These are phyloP conservation scores for Conticribra weissflogii DNA, from an alignment of 108 stramenopile genomes.

Conservation along the genomic window DNA sequence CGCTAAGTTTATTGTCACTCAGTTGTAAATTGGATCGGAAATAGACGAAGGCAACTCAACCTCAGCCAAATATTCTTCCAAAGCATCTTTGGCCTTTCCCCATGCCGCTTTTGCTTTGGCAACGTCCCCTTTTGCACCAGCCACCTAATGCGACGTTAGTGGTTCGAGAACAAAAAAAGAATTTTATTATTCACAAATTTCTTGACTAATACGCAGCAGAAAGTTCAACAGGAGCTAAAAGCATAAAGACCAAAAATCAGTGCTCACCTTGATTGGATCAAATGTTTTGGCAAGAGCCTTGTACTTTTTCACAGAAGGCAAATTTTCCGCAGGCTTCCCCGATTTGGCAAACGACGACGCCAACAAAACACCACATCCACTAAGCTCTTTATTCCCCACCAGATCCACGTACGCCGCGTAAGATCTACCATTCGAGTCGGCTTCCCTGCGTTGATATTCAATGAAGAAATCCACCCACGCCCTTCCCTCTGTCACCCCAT, in stretches of 20 bases:
- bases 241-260: too few species aligned
- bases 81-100: conserved; percentile 32
- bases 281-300: conserved; percentile 41
- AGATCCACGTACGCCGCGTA: conserved; percentile 62
- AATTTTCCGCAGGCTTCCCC: conserved; percentile 59
- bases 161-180: too few species aligned
- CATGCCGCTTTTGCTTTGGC: conserved; percentile 49
- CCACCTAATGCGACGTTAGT: too few species aligned
- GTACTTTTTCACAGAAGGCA: conserved; percentile 52
- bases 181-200: too few species aligned
- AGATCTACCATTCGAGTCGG: conserved; percentile 51
- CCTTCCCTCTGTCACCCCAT: conserved; percentile 41
- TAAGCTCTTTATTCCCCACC: conserved; percentile 32
- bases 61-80: conserved; percentile 42
- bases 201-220: too few species aligned
- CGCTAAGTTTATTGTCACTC: too few species aligned
- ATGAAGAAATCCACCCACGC: conserved; percentile 67
- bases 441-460: conserved; percentile 47
- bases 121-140: conserved; percentile 55
- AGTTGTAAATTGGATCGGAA: conserved; percentile 48
- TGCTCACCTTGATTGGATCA: conserved; percentile 51
- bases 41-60: conserved; percentile 50
- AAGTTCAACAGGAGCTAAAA: too few species aligned
- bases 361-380: conserved; percentile 49
- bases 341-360: conserved; percentile 56